phyloP scores from a whole-genome alignment of 177 flowering plant genomes.

The Vitis hybrid region DNA sequence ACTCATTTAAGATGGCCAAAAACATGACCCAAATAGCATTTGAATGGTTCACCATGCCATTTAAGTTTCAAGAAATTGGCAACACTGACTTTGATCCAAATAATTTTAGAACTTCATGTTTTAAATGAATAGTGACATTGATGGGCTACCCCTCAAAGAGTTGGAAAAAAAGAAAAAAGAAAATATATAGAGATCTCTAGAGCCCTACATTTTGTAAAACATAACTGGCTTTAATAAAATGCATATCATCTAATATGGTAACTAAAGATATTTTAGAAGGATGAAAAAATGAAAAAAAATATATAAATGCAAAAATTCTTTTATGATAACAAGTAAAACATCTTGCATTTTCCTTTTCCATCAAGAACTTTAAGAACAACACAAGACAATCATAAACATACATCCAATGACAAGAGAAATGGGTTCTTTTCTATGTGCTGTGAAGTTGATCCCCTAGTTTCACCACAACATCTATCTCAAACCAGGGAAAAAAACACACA shows the following conservation, averaged over 20 bases:
- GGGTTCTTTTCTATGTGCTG: neutral
- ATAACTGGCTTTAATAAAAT: neutral
- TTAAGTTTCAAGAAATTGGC: no score
- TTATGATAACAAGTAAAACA: neutral
- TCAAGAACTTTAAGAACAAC: neutral
- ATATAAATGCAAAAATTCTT: neutral
- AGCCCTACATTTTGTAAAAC: neutral
- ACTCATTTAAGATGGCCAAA: no score
- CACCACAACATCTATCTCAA: neutral
- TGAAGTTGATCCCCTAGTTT: neutral
- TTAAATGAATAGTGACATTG: no score
- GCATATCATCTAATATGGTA: neutral
- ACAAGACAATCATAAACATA: neutral
- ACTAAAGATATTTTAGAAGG: neutral
- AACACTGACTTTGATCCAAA: no score
- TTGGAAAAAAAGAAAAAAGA: no score
- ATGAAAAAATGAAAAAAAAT: no score
- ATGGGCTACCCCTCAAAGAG: neutral
- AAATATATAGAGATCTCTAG: no score
- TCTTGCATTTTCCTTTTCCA: neutral
- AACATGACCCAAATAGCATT: no score
- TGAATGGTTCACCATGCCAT: no score
- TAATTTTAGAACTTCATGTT: no score
- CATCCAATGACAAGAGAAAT: neutral
- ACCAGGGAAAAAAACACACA: neutral